Conservation (phyloP, 352 stramenopile genomes). For the Globisporangium yorkense region DNA sequence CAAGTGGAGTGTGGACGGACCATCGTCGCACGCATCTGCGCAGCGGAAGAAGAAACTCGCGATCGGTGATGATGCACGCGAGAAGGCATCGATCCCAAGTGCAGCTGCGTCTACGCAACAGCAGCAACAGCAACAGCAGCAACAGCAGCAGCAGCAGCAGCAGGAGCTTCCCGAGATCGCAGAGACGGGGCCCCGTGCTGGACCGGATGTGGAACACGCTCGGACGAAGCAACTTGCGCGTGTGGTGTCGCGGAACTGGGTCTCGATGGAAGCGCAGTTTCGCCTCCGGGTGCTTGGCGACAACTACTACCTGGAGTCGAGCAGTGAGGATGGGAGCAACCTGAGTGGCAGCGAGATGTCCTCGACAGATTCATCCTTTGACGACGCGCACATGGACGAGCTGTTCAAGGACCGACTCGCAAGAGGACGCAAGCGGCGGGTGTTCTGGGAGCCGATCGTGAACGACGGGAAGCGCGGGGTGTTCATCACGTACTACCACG, state of each 20-base stretch:
- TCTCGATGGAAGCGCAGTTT: constrained; percentile 38
- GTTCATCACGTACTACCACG: constrained; percentile 79
- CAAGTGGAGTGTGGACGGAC: constrained; percentile 65
- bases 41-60: constrained; percentile 3
- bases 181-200: not conserved
- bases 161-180: not conserved
- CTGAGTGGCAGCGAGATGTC: constrained; percentile 11
- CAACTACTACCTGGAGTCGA: constrained; percentile 61
- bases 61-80: not conserved
- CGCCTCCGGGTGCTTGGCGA: constrained; percentile 44
- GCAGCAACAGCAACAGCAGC: not conserved
- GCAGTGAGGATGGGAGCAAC: constrained; percentile 22
- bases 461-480: constrained; percentile 69
- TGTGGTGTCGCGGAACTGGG: constrained; percentile 15
- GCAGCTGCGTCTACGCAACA: not conserved
- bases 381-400: constrained; percentile 16
- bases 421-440: constrained; percentile 16
- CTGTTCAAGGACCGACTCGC: constrained; percentile 18
- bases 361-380: constrained; percentile 15
- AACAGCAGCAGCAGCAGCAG: not conserved
- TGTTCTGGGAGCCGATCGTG: constrained; percentile 71
- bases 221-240: constrained; percentile 19
- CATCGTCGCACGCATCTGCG: constrained; percentile 34
- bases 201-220: not conserved
- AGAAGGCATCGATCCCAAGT: not conserved